Evolutionary conservation across 1,284 basidiomycete species (phyloP).

Genomic region (Cryptococcus sp.): DNA sequence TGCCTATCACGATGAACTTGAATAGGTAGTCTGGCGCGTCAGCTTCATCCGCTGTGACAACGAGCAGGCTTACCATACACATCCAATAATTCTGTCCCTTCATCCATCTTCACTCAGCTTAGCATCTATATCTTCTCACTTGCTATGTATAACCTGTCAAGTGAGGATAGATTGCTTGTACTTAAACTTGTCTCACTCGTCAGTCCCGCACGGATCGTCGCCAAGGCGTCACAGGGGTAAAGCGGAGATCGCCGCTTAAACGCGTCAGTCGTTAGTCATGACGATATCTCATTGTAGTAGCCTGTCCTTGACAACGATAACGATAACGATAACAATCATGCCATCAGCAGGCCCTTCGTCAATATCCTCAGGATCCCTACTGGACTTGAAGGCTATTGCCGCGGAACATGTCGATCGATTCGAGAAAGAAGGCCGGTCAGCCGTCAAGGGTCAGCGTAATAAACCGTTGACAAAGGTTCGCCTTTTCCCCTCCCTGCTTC

Average conservation of each 20-base stretch:
- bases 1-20: conserved; percentile 96
- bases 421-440: conserved; percentile 37
- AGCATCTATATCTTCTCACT: too few species aligned
- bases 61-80: conserved; percentile 70
- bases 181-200: too few species aligned
- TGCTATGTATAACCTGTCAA: too few species aligned
- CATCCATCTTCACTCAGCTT: conserved; percentile 34
- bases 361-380: conserved; percentile 36
- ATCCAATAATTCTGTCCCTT: conserved; percentile 82
- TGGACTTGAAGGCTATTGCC: conserved; percentile 45
- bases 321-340: not conserved
- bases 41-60: not conserved
- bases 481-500: not conserved
- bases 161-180: too few species aligned
- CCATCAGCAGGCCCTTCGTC: conserved; percentile 9
- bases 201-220: too few species aligned
- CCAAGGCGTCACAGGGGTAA: too few species aligned
- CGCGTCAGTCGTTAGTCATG: too few species aligned
- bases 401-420: conserved; percentile 46
- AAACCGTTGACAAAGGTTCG: conserved; percentile 16
- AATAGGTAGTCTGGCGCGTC: conserved; percentile 76
- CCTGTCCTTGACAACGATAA: not conserved
- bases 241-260: too few species aligned
- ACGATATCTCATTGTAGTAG: not conserved
- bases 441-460: conserved; percentile 32